phyloP scores from a whole-genome alignment of 441 rosid species.

The Mallotus repandus region DNA sequence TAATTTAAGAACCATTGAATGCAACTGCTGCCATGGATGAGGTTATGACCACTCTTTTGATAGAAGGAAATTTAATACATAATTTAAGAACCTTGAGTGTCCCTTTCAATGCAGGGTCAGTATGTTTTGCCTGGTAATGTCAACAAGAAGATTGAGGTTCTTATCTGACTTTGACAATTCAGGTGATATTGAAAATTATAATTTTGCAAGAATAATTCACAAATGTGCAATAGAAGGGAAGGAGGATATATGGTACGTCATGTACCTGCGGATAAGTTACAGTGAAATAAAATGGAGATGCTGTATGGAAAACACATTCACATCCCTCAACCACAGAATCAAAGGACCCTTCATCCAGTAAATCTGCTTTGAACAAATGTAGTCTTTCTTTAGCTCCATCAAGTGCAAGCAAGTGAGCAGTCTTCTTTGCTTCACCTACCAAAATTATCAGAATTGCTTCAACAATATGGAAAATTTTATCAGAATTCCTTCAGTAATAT shows the following conservation, averaged over 20 bases:
- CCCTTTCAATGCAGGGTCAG: constrained; percentile 68
- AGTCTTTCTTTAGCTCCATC: no score
- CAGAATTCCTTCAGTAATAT: no score
- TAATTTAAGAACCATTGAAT: no score
- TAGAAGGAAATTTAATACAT: constrained; percentile 40
- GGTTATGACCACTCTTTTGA: constrained; percentile 59
- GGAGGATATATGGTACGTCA: not conserved
- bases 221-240: not conserved
- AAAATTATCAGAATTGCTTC: no score
- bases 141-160: not conserved
- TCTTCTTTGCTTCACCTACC: no score
- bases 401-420: no score
- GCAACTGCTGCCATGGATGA: constrained; percentile 59
- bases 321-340: no score
- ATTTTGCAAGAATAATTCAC: not conserved
- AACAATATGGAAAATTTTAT: no score
- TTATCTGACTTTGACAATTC: not conserved
- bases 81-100: constrained; percentile 60
- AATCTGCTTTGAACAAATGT: no score
- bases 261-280: constrained; percentile 47
- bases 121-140: constrained; percentile 35
- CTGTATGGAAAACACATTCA: no score
- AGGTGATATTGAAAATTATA: not conserved
- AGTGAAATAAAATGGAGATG: constrained; percentile 31
- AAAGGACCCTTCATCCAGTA: no score